Percentiles rank a stretch among this genome's conserved stretches.
These are phyloP conservation scores for Cryptococcus sp. DNA, from an alignment of 1,284 basidiomycete genomes.

Conservation along the genomic window DNA sequence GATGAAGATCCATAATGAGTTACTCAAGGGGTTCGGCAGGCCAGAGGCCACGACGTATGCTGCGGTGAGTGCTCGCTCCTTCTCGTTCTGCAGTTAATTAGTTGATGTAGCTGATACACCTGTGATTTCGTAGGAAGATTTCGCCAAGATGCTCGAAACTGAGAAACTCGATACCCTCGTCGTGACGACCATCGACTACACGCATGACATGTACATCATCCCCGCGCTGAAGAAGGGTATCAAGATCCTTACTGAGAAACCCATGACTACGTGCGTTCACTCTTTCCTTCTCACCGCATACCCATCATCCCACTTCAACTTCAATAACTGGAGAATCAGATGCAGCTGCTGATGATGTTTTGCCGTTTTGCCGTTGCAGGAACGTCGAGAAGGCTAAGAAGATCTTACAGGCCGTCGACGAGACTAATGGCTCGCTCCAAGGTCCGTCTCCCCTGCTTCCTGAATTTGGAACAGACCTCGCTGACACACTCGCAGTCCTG, in stretches of 20 bases:
- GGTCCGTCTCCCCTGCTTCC: constrained; percentile 22
- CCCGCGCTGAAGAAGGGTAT: constrained; percentile 47
- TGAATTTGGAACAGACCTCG: background rate
- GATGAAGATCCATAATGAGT: constrained; percentile 58
- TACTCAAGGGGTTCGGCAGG: constrained; percentile 55
- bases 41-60: constrained; percentile 35
- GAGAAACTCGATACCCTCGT: constrained; percentile 60
- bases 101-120: background rate
- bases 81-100: background rate
- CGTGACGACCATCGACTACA: constrained; percentile 61
- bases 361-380: constrained; percentile 9
- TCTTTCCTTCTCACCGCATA: background rate
- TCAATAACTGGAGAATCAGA: background rate
- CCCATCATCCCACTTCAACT: background rate
- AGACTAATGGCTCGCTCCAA: constrained; percentile 52
- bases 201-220: constrained; percentile 59
- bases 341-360: constrained; percentile 15
- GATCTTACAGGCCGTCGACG: constrained; percentile 58
- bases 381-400: constrained; percentile 58
- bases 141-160: constrained; percentile 58
- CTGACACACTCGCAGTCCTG: constrained; percentile 31
- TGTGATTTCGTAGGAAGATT: constrained; percentile 45
- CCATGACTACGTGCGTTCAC: constrained; percentile 58
- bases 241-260: constrained; percentile 60
- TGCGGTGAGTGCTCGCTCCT: constrained; percentile 24